phyloP scores from a whole-genome alignment of 2,329 filamentous ascomycete species.

The Alternaria angustiovoidea region DNA sequence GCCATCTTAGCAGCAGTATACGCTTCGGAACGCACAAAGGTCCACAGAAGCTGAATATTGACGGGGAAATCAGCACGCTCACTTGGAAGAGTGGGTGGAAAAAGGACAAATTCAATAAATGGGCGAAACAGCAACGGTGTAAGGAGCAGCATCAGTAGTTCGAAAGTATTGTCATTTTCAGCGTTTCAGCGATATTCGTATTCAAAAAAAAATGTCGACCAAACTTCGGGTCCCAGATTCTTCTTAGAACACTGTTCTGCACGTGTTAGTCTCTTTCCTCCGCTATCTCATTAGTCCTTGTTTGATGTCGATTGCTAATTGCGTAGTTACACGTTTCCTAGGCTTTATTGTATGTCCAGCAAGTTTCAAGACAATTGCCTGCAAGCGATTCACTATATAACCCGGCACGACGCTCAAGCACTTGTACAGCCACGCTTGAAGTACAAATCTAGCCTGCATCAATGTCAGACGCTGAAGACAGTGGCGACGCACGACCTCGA shows the following conservation, averaged over 20 bases:
- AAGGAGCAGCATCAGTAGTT: conserved; percentile 23
- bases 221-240: background rate
- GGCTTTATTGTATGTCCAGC: background rate
- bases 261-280: too few relatives aligned
- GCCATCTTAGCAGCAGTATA: conserved; percentile 45
- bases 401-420: background rate
- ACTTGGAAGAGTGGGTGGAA: conserved; percentile 45
- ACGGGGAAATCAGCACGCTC: conserved; percentile 18
- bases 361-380: background rate
- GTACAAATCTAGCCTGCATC: background rate
- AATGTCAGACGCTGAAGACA: background rate
- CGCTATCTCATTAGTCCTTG: background rate
- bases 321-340: background rate
- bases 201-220: background rate
- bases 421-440: background rate
- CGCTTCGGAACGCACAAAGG: conserved; percentile 32
- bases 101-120: conserved; percentile 37
- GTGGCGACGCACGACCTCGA: background rate
- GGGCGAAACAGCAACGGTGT: conserved; percentile 41
- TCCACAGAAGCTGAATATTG: conserved; percentile 19
- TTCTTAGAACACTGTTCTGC: background rate
- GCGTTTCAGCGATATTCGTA: conserved; percentile 12
- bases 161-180: background rate
- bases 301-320: background rate
- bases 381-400: background rate